Evolutionary conservation across 2,329 filamentous ascomycete species (phyloP).

Genomic region (Xylariaceae sp.): DNA sequence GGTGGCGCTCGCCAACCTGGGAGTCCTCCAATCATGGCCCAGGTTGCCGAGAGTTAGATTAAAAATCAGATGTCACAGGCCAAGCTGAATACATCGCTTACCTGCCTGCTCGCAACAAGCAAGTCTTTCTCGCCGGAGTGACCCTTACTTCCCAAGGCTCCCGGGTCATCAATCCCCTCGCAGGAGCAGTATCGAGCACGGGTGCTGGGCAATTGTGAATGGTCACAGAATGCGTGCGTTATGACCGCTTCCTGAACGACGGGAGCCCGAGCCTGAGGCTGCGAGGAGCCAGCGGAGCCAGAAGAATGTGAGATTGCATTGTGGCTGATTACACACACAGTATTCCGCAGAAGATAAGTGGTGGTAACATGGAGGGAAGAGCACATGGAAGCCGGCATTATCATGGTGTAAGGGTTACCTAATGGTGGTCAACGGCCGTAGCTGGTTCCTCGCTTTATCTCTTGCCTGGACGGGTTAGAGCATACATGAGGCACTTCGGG

Average conservation of each 20-base stretch:
- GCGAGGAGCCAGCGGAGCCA: neutral
- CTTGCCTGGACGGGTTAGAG: no score
- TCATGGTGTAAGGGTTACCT: neutral
- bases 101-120: neutral
- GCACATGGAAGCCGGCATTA: no score
- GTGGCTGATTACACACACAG: neutral
- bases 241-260: no score
- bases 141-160: neutral
- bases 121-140: neutral
- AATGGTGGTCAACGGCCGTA: neutral
- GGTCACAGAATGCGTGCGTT: no score
- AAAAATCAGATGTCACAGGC: neutral
- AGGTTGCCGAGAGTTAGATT: slow-evolving; percentile 8
- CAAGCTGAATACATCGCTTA: slow-evolving; percentile 7
- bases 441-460: no score
- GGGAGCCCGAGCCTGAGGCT: no score
- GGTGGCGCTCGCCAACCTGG: slow-evolving; percentile 9
- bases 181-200: neutral
- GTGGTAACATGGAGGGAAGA: no score
- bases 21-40: slow-evolving; percentile 7
- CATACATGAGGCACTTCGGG: no score
- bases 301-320: neutral
- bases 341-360: neutral
- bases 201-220: neutral
- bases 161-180: neutral